Percentiles rank a stretch among this genome's conserved stretches.
Conservation (phyloP, 2,329 filamentous ascomycete species). For the Apiospora marii region DNA sequence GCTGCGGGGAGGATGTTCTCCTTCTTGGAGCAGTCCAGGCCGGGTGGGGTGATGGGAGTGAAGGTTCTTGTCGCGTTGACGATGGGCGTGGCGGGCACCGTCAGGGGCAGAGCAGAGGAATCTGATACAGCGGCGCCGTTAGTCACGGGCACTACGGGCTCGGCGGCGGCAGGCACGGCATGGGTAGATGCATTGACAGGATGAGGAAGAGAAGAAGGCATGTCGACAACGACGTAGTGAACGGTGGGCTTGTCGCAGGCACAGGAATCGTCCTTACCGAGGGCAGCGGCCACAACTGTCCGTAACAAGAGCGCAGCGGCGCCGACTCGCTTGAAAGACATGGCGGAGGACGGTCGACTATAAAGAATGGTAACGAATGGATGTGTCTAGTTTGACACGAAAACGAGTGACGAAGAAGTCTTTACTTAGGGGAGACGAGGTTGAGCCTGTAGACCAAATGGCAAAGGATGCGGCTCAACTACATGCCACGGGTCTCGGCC, state of each 20-base stretch:
- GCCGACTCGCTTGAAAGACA: slow-evolving; percentile 16
- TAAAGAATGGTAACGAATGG: neutral
- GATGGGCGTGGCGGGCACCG: neutral
- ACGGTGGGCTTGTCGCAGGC: slow-evolving; percentile 21
- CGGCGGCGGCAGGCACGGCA: neutral
- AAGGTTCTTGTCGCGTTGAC: neutral
- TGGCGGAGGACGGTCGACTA: neutral
- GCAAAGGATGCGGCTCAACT: too few species aligned
- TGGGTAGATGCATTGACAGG: neutral
- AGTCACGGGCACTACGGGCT: neutral
- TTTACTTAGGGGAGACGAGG: neutral
- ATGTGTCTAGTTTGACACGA: neutral
- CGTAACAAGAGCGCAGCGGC: slow-evolving; percentile 10
- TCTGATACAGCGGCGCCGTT: slow-evolving; percentile 5
- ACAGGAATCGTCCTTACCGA: slow-evolving; percentile 22
- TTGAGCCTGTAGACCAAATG: neutral
- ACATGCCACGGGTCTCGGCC: neutral
- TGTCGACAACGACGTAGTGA: slow-evolving; percentile 11
- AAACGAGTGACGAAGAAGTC: neutral
- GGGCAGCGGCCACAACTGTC: neutral
- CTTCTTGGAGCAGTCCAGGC: slow-evolving; percentile 29
- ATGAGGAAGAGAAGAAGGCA: neutral
- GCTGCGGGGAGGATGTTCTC: slow-evolving; percentile 32
- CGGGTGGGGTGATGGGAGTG: slow-evolving; percentile 26
- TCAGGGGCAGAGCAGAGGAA: neutral